Evolutionary conservation across 176 grass and related monocot genomes (phyloP).

Genomic region (Oryza rufipogon): DNA sequence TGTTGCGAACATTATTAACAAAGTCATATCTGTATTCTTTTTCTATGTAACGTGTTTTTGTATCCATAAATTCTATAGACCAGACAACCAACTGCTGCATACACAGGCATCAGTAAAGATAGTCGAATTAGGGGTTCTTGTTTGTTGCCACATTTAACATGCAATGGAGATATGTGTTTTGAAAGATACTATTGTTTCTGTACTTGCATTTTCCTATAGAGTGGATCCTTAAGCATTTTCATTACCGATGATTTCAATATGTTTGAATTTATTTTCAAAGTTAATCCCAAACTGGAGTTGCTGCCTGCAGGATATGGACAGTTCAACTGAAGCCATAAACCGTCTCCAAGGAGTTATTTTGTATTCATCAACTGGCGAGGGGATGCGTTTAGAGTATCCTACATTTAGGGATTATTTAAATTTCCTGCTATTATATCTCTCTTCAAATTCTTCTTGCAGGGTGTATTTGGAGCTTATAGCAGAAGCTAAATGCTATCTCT

Average conservation of each 20-base stretch:
- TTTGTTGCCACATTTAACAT: background rate
- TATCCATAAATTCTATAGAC: background rate
- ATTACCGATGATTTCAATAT: background rate
- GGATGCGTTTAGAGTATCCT: constrained; percentile 99
- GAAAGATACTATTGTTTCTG: background rate
- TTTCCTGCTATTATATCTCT: constrained; percentile 25
- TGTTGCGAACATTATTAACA: background rate
- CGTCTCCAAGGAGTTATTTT: constrained; percentile 83
- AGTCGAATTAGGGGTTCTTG: background rate
- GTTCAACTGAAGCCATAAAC: constrained; percentile 80
- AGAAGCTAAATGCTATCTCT: background rate
- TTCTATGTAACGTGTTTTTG: background rate
- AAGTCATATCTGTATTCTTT: background rate
- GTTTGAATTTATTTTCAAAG: constrained; percentile 1
- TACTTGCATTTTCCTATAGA: background rate
- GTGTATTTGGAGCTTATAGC: constrained; percentile 13
- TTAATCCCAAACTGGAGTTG: constrained; percentile 22
- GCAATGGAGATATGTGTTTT: background rate
- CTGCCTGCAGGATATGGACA: constrained; percentile 62
- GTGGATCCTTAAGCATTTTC: background rate
- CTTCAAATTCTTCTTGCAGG: constrained; percentile 8
- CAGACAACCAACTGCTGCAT: background rate
- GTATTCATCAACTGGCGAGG: constrained; percentile 71
- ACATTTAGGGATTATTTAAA: constrained; percentile 28
- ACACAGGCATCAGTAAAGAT: background rate